Percentiles rank a stretch among this genome's conserved stretches.
phyloP scores from a whole-genome alignment of 495 filamentous ascomycete genomes.

The Cryomyces antarcticus region DNA sequence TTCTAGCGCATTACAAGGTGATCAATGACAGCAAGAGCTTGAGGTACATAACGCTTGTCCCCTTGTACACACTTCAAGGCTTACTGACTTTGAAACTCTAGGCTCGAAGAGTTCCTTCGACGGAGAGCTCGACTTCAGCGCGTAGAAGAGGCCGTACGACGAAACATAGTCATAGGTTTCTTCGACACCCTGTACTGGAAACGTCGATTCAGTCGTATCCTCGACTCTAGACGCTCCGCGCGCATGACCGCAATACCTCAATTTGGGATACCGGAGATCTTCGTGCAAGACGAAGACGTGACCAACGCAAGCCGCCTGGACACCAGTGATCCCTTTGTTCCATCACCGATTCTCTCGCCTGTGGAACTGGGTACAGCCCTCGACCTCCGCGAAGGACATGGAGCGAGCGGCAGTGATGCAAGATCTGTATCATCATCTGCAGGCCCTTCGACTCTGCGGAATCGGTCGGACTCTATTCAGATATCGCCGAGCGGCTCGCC shows the following conservation, averaged over 20 bases:
- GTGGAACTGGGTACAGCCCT: slow-evolving; percentile 5
- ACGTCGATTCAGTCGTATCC: slow-evolving; percentile 53
- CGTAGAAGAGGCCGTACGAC: slow-evolving; percentile 86
- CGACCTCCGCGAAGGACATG: slow-evolving; percentile 4
- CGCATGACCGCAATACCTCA: slow-evolving; percentile 62
- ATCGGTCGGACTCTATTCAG: slow-evolving; percentile 18
- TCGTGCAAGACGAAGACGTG: slow-evolving; percentile 49
- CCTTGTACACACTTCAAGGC: neutral
- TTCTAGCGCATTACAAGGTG: slow-evolving; percentile 94
- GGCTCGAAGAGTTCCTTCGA: slow-evolving; percentile 84
- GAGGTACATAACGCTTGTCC: slow-evolving; percentile 26
- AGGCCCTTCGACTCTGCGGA: slow-evolving; percentile 9
- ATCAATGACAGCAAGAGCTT: slow-evolving; percentile 95
- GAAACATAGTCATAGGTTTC: slow-evolving; percentile 78
- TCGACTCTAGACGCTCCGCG: slow-evolving; percentile 44
- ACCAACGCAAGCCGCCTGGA: slow-evolving; percentile 11
- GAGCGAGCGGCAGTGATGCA: slow-evolving; percentile 9
- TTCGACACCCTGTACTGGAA: slow-evolving; percentile 90
- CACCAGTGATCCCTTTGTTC: slow-evolving; percentile 13
- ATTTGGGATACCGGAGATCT: slow-evolving; percentile 76
- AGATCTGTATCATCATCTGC: slow-evolving; percentile 6
- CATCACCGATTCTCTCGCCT: neutral
- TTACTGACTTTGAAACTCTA: slow-evolving; percentile 12
- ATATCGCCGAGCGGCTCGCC: slow-evolving; percentile 12
- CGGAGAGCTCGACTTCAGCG: slow-evolving; percentile 77